Conservation (phyloP, 192 early-diverging fungal species). For the Entomortierella parvispora region DNA sequence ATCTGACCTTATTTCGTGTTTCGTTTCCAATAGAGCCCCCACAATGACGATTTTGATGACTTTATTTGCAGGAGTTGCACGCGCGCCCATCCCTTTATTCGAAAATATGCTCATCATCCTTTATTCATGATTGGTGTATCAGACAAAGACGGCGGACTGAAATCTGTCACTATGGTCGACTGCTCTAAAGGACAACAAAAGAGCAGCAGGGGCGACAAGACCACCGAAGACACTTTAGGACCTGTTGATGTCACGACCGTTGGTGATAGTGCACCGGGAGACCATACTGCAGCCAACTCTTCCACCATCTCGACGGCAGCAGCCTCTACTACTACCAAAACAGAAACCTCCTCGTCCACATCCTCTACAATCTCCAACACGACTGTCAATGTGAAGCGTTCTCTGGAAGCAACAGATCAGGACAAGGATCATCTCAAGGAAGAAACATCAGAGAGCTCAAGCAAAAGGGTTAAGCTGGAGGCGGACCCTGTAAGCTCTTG, state of each 20-base stretch:
- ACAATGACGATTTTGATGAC: constrained; percentile 67
- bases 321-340: not conserved
- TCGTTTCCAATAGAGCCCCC: constrained; percentile 54
- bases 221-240: not conserved
- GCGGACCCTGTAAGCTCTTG: constrained; percentile 21
- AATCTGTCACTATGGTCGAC: constrained; percentile 37
- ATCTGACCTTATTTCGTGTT: not conserved
- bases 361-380: constrained; percentile 1
- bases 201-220: not conserved
- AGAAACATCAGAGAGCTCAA: constrained; percentile 4
- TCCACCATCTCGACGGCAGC: not conserved
- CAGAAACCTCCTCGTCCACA: not conserved
- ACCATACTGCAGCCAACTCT: not conserved
- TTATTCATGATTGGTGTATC: constrained; percentile 49
- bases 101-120: constrained; percentile 26
- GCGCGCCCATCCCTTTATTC: constrained; percentile 54
- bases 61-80: constrained; percentile 78
- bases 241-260: constrained; percentile 8
- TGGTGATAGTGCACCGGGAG: not conserved
- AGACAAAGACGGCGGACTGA: constrained; percentile 22
- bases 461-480: constrained; percentile 26
- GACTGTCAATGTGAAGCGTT: constrained; percentile 21
- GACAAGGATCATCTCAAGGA: not conserved
- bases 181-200: constrained; percentile 16
- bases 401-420: constrained; percentile 10